Evolutionary conservation across 257 asterid species (phyloP).

Genomic region (Gentiana dahurica): DNA sequence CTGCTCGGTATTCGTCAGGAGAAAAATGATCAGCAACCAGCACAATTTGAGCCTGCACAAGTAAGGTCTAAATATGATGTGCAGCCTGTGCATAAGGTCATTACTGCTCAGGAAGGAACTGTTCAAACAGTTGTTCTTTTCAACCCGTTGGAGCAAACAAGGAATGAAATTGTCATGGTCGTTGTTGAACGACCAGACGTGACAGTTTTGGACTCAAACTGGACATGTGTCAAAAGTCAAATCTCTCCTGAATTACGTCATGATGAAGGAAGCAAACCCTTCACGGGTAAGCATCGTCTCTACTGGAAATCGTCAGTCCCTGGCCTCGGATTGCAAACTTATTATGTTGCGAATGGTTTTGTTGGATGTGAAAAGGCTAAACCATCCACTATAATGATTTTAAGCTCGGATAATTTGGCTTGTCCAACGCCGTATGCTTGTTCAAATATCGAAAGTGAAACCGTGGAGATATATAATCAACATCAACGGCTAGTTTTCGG

Average conservation of each 20-base stretch:
- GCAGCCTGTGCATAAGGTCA: slow-evolving; percentile 61
- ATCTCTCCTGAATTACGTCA: slow-evolving; percentile 75
- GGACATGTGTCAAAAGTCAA: slow-evolving; percentile 98
- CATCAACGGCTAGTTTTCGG: slow-evolving; percentile 51
- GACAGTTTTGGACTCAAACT: slow-evolving; percentile 85
- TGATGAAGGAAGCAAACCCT: slow-evolving; percentile 28
- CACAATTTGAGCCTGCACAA: slow-evolving; percentile 82
- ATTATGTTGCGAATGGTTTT: slow-evolving; percentile 89
- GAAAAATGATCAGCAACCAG: slow-evolving; percentile 64
- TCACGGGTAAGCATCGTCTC: slow-evolving; percentile 80
- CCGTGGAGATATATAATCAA: slow-evolving; percentile 51
- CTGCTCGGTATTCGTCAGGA: slow-evolving; percentile 80
- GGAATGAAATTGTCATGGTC: slow-evolving; percentile 80
- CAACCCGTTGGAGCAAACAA: slow-evolving; percentile 77
- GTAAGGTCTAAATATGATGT: slow-evolving; percentile 71
- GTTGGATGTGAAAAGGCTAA: slow-evolving; percentile 98
- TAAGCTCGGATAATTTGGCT: slow-evolving; percentile 30
- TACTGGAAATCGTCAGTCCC: slow-evolving; percentile 91
- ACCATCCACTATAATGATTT: slow-evolving; percentile 53
- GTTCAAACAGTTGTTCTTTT: slow-evolving; percentile 80
- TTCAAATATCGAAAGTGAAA: slow-evolving; percentile 48
- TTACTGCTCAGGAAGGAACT: slow-evolving; percentile 73
- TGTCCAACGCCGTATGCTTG: slow-evolving; percentile 77
- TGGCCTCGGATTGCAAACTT: slow-evolving; percentile 90
- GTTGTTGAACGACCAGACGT: slow-evolving; percentile 85